Base-by-base conservation (phyloP, 176 grass and related monocot species). In the Carex cristatella region DNA sequence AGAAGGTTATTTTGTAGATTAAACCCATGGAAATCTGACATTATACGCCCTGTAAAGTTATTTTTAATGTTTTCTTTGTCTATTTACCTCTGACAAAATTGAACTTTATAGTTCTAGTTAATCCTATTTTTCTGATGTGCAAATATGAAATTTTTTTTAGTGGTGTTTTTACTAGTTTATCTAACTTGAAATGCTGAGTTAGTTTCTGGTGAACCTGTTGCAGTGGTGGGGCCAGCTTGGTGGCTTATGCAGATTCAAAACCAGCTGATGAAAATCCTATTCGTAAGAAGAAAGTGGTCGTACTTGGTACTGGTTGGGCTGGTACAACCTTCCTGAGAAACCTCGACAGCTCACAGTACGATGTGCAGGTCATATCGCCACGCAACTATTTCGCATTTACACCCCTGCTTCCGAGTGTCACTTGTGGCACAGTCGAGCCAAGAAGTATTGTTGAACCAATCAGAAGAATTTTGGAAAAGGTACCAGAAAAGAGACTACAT, bases 341-440 rank as follows among this genome's bases (percentile, higher is more conserved):
- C 77, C 85, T 97, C 19, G 94, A 97, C 54, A 87, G 71, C 86
- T 89, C 53, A 6, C 31, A 86, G 61, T 97, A 97, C 42, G 90
- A 97, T 93, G 94, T 97, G 61, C 94, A 97, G 79, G 89, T 97
- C 31, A 91, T 97, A 87, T 97, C 94, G 10, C 94, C 94, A 64
- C 87, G 94, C 65, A 97, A 97, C 79, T 97, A 97, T 77, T 97
- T 97, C 53, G 89, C 90, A 1, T 97, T 97, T 55, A 97, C 94
- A 0, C 94, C 94, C 3, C 81, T 97, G 87, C 92, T 97, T 49
- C 94, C 94, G 3, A 97, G 94, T 79, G 90, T 97, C 63, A 97
- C 94, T 27, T 97, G 90, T 84, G 94, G 94, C 28, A 97, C 94
- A 66, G 90, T 97, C 56, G 94, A 97, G 79, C 92, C 94, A 18